Evolutionary conservation across 345 rosid genomes (phyloP), one percentile per base, ranked within the genome.

Genomic region (Salix caprea): DNA sequence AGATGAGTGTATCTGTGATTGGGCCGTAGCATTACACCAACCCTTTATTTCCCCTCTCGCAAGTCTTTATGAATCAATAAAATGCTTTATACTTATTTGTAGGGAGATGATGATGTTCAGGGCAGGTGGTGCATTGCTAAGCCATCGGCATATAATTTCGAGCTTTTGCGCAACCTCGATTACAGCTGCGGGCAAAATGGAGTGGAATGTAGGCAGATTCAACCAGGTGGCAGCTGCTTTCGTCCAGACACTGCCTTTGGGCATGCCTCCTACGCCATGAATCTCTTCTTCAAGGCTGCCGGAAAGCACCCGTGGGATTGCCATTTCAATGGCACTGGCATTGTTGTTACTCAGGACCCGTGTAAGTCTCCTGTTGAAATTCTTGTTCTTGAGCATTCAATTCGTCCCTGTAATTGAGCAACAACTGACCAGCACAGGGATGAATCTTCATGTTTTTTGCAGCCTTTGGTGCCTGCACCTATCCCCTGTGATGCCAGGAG

Each of bases 151-250:
- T 48, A 19, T 23, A 4, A 19, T 6, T 34, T 7, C 11, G 26
- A 12, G 34, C 77, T 72, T 9, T 46, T 1, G 9, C 16, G 42
- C 24, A 72, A 67, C 74, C 67, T 76, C 0, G 80, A 80, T 13
- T 72, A 77, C 62, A 74, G 61, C 48, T 69, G 77, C 50, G 60
- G 21, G 24, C 69, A 65, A 23, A 72, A 30, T 4, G 74, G 77
- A 10, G 77, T 76, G 54, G 65, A 69, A 65, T 76, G 83, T 18
- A 18, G 72, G 3, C 23, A 67, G 12, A 76, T 77, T 39, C 78
- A 68, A 68, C 46, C 44, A 6, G 83, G 83, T 7, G 77, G 80
- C 10, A 69, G 72, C 67, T 81, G 84, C 50, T 69, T 48, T 77
- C 13, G 7, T 39, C 80, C 78, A 7, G 54, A 73, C 26, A 69